Evolutionary conservation across 1,284 basidiomycete genomes (phyloP), one percentile per base, ranked within the genome.

Genomic region (Ustanciosporium gigantosporum): DNA sequence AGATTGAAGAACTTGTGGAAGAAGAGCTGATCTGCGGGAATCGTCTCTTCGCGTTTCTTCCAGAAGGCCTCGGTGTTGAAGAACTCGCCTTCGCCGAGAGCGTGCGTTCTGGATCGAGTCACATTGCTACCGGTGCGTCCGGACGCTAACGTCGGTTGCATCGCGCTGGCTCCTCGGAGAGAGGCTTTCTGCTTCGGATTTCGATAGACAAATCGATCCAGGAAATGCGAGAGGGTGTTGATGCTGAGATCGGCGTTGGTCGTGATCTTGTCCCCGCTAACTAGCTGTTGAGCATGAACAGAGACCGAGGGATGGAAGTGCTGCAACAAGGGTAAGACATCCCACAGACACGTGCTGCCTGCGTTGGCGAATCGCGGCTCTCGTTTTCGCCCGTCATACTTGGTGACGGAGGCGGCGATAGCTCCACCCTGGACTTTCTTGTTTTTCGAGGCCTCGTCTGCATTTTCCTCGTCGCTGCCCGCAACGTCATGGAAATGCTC

Each of bases 271-370:
- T 80, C 82, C 4, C 84, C 85, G 2, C 81, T 75, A 36, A 97
- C 82, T 5, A 99, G 84, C 77, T 95, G 90, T 75, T 93, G 88
- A 0, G 92, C 88, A 68, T 95, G 90, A 1, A 95, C 84, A 0
- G 89, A 85, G 16, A 98, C 83, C 0, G 91, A 86, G 0, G 94
- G 95, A 77, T 99, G 95, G 79, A 88, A 94, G 79, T 98, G 94
- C 48, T 84, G 79, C 0, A 91, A 77, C 27, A 83, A 90, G 89
- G 69, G 42, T 25, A 68, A 31, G 2, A 76, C 22, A 22, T 76
- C 74, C 74, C 74, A 76, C 0, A 76, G 58, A 39, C 71, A 74
- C 2, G 86, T 87, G 3, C 84, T 80, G 19, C 87, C 86, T 0
- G 95, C 90, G 70, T 89, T 84, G 0, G 91, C 88, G 73, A 85